Percentiles rank a stretch among this genome's conserved stretches.
phyloP scores from a whole-genome alignment of 805 yeast genomes.

The Ogataea polymorpha region DNA sequence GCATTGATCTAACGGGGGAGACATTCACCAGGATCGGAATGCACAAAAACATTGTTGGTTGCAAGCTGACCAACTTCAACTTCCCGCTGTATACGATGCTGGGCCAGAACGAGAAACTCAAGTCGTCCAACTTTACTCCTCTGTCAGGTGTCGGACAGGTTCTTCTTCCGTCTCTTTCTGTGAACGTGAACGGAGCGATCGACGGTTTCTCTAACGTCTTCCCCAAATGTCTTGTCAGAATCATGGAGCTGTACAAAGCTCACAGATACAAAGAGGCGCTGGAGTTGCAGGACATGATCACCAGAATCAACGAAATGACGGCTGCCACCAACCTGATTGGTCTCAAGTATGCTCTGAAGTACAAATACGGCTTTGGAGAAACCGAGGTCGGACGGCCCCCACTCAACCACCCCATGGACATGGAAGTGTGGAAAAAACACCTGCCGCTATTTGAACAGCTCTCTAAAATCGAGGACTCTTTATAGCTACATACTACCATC shows the following conservation, averaged over 20 bases:
- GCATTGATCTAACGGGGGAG: slow-evolving; percentile 35
- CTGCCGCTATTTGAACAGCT: slow-evolving; percentile 11
- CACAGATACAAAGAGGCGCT: slow-evolving; percentile 42
- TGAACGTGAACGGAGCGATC: slow-evolving; percentile 47
- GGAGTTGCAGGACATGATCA: slow-evolving; percentile 39
- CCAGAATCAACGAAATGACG: slow-evolving; percentile 45
- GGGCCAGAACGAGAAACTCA: slow-evolving; percentile 40
- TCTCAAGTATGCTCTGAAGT: slow-evolving; percentile 28
- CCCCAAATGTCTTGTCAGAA: slow-evolving; percentile 45
- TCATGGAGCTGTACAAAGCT: slow-evolving; percentile 36
- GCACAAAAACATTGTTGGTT: slow-evolving; percentile 48
- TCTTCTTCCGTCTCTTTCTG: slow-evolving; percentile 43
- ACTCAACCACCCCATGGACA: slow-evolving; percentile 35
- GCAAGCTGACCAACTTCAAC: slow-evolving; percentile 52
- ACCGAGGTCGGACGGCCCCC: slow-evolving; percentile 43
- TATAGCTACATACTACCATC: slow-evolving; percentile 38
- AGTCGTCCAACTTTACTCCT: slow-evolving; percentile 38
- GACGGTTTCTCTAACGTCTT: slow-evolving; percentile 51
- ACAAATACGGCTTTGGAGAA: slow-evolving; percentile 29
- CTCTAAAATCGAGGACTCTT: slow-evolving; percentile 16
- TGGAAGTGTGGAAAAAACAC: slow-evolving; percentile 31
- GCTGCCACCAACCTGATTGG: slow-evolving; percentile 34
- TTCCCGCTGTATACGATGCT: slow-evolving; percentile 44
- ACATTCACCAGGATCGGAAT: slow-evolving; percentile 41
- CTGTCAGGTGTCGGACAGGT: slow-evolving; percentile 53